These are phyloP conservation scores for Ceratocystis albifundus DNA, from an alignment of 2,329 filamentous ascomycete species.

Conservation along the genomic window DNA sequence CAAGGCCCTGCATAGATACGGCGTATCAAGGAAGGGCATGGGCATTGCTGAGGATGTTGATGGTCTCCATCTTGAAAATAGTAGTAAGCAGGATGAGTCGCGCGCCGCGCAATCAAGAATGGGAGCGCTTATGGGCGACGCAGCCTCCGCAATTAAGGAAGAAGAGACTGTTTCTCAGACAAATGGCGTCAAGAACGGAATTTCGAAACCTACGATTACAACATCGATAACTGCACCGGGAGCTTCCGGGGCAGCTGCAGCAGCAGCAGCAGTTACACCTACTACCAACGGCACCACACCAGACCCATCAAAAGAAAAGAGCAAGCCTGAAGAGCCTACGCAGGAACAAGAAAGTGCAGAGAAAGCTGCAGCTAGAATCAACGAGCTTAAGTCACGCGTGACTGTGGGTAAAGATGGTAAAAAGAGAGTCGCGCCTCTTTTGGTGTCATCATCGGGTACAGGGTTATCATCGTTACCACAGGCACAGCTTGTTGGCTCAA, in stretches of 20 bases:
- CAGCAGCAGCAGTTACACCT: conserved; percentile 23
- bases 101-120: conserved; percentile 87
- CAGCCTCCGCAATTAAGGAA: conserved; percentile 35
- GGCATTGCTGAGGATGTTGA: conserved; percentile 90
- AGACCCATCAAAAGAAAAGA: conserved; percentile 30
- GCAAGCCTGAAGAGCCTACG: conserved; percentile 27
- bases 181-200: conserved; percentile 43
- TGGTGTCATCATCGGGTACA: conserved; percentile 80
- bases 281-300: conserved; percentile 25
- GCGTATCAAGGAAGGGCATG: conserved; percentile 72
- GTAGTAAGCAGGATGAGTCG: conserved; percentile 81
- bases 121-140: conserved; percentile 94
- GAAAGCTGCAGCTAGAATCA: conserved; percentile 44
- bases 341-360: conserved; percentile 39
- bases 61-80: conserved; percentile 74
- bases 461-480: conserved; percentile 82
- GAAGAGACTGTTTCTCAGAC: conserved; percentile 4
- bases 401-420: conserved; percentile 95
- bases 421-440: conserved; percentile 82
- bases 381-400: conserved; percentile 71
- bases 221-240: not conserved
- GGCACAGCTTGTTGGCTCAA: conserved; percentile 71
- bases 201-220: conserved; percentile 29
- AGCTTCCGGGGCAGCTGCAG: not conserved
- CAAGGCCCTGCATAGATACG: conserved; percentile 84